Base-by-base conservation (phyloP, 805 yeast species). In the Teunomyces tritomae region DNA sequence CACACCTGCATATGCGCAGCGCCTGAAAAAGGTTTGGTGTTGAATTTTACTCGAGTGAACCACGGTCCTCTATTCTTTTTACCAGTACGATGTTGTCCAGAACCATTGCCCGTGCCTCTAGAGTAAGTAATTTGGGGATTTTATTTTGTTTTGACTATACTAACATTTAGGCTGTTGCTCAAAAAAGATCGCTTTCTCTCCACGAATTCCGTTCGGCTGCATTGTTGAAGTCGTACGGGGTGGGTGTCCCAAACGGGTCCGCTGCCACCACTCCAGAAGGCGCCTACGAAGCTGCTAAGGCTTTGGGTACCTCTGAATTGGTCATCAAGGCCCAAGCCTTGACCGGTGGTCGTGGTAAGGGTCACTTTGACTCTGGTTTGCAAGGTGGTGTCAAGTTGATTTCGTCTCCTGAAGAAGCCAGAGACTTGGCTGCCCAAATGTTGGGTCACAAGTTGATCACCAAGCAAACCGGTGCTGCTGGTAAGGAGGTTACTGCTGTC, bases 261-360 rank as follows among this genome's bases (percentile, higher is more conserved):
- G 94, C 96, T 52, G 95, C 98, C 56, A 80, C 84, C 60, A 87
- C 96, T 44, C 84, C 96, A 43, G 86, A 87, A 62, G 96, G 86
- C 55, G 98, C 98, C 37, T 87, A 68, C 68, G 78, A 84, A 50
- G 83, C 85, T 46, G 98, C 98, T 58, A 80, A 84, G 73, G 72
- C 76, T 49, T 79, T 94, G 64, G 79, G 80, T 58, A 79, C 87
- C 56, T 83, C 84, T 63, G 95, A 87, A 61, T 77, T 94, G 71
- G 99, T 94, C 54, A 80, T 94, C 70, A 94, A 94, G 78, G 99
- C 99, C 52, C 99, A 94, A 77, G 97, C 97, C 43, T 80, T 94
- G 64, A 91, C 99, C 50, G 99, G 99, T 75, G 99, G 99, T 66
- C 85, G 99, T 75, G 99, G 99, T 74, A 94, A 94, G 73, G 99